Evolutionary conservation across 2,329 filamentous ascomycete genomes (phyloP).

Genomic region (Monosporascus sp.): DNA sequence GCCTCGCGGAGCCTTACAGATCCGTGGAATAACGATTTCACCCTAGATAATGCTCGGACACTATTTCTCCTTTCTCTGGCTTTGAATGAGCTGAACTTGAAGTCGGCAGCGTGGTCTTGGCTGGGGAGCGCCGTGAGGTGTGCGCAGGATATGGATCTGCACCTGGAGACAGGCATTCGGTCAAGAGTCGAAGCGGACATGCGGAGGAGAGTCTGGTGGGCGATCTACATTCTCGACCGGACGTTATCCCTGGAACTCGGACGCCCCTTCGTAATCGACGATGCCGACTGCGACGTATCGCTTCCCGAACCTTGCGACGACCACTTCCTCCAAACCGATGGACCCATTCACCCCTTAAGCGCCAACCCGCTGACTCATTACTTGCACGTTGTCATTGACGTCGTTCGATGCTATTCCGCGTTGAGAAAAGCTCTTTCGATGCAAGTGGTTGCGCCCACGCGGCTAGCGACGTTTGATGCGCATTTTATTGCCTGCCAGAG

Average conservation of each 20-base stretch:
- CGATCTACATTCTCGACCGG: constrained; percentile 83
- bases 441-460: constrained; percentile 59
- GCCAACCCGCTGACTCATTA: constrained; percentile 59
- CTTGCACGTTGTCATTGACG: constrained; percentile 73
- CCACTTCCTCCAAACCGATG: constrained; percentile 60
- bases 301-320: constrained; percentile 79
- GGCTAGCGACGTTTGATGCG: constrained; percentile 72
- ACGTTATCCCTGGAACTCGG: constrained; percentile 75
- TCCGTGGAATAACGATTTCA: constrained; percentile 74
- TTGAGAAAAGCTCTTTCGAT: constrained; percentile 65
- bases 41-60: constrained; percentile 68
- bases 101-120: constrained; percentile 82
- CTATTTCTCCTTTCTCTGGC: constrained; percentile 72
- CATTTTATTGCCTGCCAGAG: constrained; percentile 72
- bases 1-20: constrained; percentile 65
- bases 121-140: constrained; percentile 73
- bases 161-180: constrained; percentile 69
- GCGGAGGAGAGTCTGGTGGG: constrained; percentile 88
- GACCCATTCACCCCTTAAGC: constrained; percentile 46
- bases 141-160: constrained; percentile 77
- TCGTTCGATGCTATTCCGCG: constrained; percentile 71
- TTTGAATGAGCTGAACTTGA: constrained; percentile 79
- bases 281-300: constrained; percentile 79
- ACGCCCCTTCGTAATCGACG: constrained; percentile 75
- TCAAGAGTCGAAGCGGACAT: constrained; percentile 76